Evolutionary conservation across 2,329 filamentous ascomycete species (phyloP), one percentile per base, ranked within the genome.

Genomic region (Penicillium sp.): DNA sequence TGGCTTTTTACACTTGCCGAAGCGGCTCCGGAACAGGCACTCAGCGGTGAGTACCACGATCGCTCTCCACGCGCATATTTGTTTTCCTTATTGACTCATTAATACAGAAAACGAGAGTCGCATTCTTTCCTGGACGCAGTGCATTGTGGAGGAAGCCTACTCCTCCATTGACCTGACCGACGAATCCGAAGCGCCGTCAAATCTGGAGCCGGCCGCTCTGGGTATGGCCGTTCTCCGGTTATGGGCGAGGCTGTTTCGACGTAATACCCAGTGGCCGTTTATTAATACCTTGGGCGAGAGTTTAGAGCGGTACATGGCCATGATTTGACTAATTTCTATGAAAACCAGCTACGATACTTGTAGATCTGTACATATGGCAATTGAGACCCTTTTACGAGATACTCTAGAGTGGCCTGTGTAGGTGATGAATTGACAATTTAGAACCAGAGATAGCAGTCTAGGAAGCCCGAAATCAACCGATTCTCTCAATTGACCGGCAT

Each of bases 1-100:
- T 75, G 72, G 72, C 59, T 58, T 76, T 48, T 60, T 15, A 60
- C 53, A 4, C 33, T 64, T 28, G 49, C 55, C 1, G 56, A 57
- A 34, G 53, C 56, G 3, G 57, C 50, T 1, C 47, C 41, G 9
- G 51, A 57, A 19, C 56, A 57, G 23, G 51, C 45, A 3, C 38
- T 63, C 17, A 61, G 59, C 41, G 57, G 57, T 59, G 51, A 36
- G 49, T 25, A n/a, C 4, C 30, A 3, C 14, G 18, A 18, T 10
- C 16, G 4, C 4, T 13, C 9, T 16, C 7, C n/a, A 16, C n/a
- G 19, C 14, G n/a, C 15, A 13, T 18, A 6, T 25, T 8, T 15
- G 10, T 31, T 37, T 21, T 41, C 33, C 8, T 11, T 33, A 4
- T 14, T 8, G 11, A 32, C 23, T 51, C 19, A 44, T 15, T 26